Conservation (phyloP, 495 filamentous ascomycete species). For the Penicillium canescens region DNA sequence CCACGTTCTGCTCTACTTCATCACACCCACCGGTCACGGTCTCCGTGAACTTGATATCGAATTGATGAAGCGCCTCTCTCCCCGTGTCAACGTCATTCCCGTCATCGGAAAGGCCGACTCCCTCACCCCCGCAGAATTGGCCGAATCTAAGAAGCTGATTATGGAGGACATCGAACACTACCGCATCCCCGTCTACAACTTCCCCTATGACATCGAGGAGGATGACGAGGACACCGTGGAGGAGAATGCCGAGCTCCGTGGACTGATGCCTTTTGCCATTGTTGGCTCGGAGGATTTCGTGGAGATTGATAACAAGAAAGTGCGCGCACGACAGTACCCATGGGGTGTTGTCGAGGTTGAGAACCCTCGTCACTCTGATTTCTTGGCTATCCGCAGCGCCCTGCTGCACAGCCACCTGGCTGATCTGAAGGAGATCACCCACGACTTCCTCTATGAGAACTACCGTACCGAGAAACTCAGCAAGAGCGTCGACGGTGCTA, state of each 20-base stretch:
- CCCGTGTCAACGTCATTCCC: conserved; percentile 97
- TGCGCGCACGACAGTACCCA: conserved; percentile 94
- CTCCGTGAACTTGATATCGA: conserved; percentile 98
- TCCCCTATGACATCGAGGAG: conserved; percentile 99
- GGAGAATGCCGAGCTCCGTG: conserved; percentile 95
- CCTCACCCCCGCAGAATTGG: conserved; percentile 92
- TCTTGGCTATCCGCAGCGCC: conserved; percentile 94
- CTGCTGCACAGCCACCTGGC: conserved; percentile 96
- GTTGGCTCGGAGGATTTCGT: conserved; percentile 95
- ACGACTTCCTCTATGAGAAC: conserved; percentile 99
- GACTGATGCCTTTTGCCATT: conserved; percentile 98
- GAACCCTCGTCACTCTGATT: conserved; percentile 98
- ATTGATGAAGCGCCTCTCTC: conserved; percentile 97
- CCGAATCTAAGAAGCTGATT: conserved; percentile 98
- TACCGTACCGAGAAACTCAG: conserved; percentile 99
- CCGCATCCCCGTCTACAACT: conserved; percentile 99
- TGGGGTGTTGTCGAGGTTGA: conserved; percentile 99
- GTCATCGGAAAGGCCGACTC: conserved; percentile 98
- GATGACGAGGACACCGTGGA: conserved; percentile 99
- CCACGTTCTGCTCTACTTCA: conserved; percentile 97
- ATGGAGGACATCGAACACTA: conserved; percentile 99
- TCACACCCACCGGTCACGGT: conserved; percentile 96
- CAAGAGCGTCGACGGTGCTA: conserved; percentile 94
- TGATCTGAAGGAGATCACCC: conserved; percentile 98
- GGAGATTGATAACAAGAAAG: conserved; percentile 88